Evolutionary conservation across 2,329 filamentous ascomycete species (phyloP).

Genomic region (Pestalotiopsis sp.): DNA sequence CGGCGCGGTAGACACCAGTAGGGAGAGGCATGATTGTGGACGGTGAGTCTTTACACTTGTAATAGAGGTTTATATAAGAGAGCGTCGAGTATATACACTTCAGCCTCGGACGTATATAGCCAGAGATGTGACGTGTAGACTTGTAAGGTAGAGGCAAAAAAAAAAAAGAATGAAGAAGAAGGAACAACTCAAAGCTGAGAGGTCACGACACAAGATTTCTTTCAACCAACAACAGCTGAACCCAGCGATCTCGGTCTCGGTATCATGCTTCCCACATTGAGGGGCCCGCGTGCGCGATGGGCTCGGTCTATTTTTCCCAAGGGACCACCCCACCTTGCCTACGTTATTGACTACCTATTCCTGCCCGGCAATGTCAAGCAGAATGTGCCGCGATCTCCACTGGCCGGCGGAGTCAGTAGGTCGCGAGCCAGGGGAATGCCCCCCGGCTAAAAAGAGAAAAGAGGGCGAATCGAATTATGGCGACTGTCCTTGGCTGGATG

Average conservation of each 20-base stretch:
- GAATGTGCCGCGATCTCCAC: slow-evolving; percentile 11
- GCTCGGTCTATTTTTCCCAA: not conserved
- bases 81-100: not conserved
- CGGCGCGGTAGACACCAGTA: slow-evolving; percentile 48
- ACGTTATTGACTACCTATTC: not conserved
- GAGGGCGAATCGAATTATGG: not conserved
- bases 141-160: not conserved
- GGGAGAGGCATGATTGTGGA: slow-evolving; percentile 40
- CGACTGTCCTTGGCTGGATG: not conserved
- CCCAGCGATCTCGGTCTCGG: not conserved
- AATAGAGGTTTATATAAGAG: not conserved
- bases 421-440: not conserved
- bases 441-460: not conserved
- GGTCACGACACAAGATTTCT: slow-evolving; percentile 12
- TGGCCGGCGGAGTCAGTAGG: not conserved
- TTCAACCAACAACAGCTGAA: not conserved
- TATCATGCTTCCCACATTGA: not conserved
- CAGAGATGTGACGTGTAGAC: not conserved
- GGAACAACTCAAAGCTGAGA: not conserved
- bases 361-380: not conserved
- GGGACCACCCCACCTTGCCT: slow-evolving; percentile 2
- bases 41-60: not conserved
- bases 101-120: not conserved
- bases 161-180: not conserved
- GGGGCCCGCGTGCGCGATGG: not conserved